These are phyloP conservation scores for Lipomyces starkeyi DNA, from an alignment of 805 yeast genomes.

Conservation along the genomic window DNA sequence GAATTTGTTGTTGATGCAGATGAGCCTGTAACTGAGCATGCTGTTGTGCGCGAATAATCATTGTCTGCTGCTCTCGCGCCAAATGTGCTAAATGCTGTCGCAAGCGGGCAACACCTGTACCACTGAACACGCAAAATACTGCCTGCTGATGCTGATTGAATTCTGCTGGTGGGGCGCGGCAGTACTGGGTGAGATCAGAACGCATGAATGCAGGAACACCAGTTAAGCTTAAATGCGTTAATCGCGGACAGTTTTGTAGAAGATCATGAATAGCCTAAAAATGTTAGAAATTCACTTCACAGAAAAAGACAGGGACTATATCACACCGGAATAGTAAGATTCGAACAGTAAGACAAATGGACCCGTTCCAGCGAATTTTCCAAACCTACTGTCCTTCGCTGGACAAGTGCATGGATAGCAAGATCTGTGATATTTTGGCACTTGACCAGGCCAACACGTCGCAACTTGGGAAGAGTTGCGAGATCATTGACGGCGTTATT, in stretches of 20 bases:
- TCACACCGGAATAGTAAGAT: conserved; percentile 63
- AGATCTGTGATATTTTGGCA: conserved; percentile 86
- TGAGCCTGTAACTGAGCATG: conserved; percentile 11
- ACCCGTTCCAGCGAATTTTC: conserved; percentile 89
- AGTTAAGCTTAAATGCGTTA: conserved; percentile 89
- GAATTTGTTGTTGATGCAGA: background rate
- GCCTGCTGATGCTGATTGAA: conserved; percentile 85
- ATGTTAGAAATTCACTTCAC: background rate
- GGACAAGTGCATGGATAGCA: conserved; percentile 71
- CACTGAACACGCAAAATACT: conserved; percentile 91
- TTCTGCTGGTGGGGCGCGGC: conserved; percentile 92
- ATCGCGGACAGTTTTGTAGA: conserved; percentile 77
- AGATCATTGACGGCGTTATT: conserved; percentile 79
- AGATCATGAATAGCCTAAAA: conserved; percentile 68
- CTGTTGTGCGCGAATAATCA: conserved; percentile 24
- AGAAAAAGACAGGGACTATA: background rate
- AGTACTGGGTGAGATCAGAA: conserved; percentile 80
- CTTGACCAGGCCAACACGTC: conserved; percentile 92
- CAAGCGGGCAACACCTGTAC: conserved; percentile 80
- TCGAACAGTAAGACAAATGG: conserved; percentile 88
- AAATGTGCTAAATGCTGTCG: conserved; percentile 64
- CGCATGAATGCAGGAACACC: conserved; percentile 91
- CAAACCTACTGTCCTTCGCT: conserved; percentile 59
- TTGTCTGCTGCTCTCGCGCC: conserved; percentile 22
- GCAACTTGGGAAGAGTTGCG: conserved; percentile 74